phyloP scores from a whole-genome alignment of 2,329 filamentous ascomycete genomes.

The Hirsutella minnesotensis region DNA sequence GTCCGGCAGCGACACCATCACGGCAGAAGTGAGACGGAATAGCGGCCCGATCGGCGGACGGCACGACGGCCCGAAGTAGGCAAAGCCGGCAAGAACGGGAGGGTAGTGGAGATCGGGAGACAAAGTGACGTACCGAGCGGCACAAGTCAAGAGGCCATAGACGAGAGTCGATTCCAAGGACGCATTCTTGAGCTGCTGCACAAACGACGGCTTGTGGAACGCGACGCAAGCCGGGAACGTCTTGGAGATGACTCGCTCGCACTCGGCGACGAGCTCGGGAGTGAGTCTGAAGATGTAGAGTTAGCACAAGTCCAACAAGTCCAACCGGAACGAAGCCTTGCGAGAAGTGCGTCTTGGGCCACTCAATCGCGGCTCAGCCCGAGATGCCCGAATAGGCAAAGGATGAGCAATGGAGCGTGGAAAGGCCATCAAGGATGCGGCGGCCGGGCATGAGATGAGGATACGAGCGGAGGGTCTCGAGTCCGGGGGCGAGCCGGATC shows the following conservation, averaged over 20 bases:
- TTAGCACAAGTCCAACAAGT: too few species aligned
- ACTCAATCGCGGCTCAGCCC: too few species aligned
- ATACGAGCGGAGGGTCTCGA: background rate
- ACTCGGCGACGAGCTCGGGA: slow-evolving; percentile 45
- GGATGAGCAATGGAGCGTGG: background rate
- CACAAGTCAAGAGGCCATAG: slow-evolving; percentile 45
- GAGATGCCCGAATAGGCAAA: background rate
- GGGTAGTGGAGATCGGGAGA: slow-evolving; percentile 1
- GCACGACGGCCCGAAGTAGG: slow-evolving; percentile 7
- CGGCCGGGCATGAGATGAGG: background rate
- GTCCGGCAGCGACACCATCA: background rate
- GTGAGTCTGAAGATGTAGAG: slow-evolving; percentile 27
- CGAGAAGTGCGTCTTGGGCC: background rate
- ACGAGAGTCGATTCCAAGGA: slow-evolving; percentile 44
- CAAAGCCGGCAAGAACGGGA: slow-evolving; percentile 5
- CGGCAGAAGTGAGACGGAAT: background rate
- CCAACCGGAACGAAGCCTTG: background rate
- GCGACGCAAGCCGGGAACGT: slow-evolving; percentile 49
- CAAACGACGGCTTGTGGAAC: slow-evolving; percentile 51
- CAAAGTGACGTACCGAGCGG: slow-evolving; percentile 37
- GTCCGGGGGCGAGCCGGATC: slow-evolving; percentile 1
- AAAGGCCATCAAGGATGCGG: background rate
- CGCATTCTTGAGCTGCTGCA: slow-evolving; percentile 47
- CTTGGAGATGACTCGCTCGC: slow-evolving; percentile 49
- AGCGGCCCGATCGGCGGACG: background rate